Conservation (phyloP, 2,329 filamentous ascomycete genomes). For the Rhexocercosporidium sp. region DNA sequence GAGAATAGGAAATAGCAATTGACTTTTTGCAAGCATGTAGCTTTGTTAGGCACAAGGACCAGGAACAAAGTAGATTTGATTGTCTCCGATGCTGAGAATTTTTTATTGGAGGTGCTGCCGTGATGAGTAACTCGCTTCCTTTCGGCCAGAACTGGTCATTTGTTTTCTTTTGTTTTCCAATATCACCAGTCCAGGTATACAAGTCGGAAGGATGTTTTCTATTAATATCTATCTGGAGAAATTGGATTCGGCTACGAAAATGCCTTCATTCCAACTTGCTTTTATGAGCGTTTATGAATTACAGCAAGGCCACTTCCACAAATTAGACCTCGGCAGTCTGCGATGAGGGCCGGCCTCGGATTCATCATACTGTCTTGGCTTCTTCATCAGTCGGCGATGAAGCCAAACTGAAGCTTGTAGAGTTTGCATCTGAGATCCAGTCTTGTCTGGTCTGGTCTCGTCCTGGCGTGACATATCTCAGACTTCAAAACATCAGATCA, state of each 20-base stretch:
- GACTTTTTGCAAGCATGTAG: neutral
- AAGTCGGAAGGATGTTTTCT: too few relatives aligned
- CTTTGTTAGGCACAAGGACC: neutral
- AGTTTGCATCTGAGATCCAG: neutral
- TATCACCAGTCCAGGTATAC: too few relatives aligned
- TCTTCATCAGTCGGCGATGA: neutral
- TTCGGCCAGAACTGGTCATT: too few relatives aligned
- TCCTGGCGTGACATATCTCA: constrained; percentile 4
- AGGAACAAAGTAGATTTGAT: neutral
- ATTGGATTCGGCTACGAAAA: too few relatives aligned
- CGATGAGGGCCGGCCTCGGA: neutral
- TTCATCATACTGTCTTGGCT: neutral
- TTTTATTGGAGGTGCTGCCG: too few relatives aligned
- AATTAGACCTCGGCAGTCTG: neutral
- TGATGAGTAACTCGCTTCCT: too few relatives aligned
- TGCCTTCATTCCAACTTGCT: too few relatives aligned
- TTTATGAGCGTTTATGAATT: too few relatives aligned
- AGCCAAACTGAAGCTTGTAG: neutral
- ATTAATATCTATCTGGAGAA: too few relatives aligned
- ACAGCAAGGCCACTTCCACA: too few relatives aligned
- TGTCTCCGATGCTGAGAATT: too few relatives aligned
- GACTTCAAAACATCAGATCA: neutral
- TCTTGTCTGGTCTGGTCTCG: neutral
- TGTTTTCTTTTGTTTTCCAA: too few relatives aligned
- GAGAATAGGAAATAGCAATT: neutral